A percentile compares a stretch with the other conserved stretches of the same genome.
Evolutionary conservation across 2,329 filamentous ascomycete genomes (phyloP).

Genomic region (Neofusicoccum sp.): DNA sequence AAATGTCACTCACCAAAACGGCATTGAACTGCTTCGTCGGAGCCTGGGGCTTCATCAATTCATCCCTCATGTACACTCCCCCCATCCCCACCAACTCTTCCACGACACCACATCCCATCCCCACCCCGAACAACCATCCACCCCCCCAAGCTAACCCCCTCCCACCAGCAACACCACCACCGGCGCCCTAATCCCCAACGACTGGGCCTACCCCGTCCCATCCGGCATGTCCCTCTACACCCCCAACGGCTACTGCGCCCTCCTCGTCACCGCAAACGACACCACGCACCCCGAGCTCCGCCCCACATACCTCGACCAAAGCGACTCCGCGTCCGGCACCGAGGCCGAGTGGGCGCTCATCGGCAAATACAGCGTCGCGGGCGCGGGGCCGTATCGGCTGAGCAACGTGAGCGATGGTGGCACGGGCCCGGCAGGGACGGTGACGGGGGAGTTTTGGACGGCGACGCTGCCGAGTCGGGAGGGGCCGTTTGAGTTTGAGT

Average conservation of each 20-base stretch:
- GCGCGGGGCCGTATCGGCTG: conserved; percentile 3
- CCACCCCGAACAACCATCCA: background rate
- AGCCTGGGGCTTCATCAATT: conserved; percentile 13
- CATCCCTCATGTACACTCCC: background rate
- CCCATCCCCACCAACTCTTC: background rate
- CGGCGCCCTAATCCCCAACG: conserved; percentile 1
- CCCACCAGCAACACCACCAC: conserved; percentile 4
- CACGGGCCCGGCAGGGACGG: background rate
- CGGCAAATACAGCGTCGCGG: conserved; percentile 6
- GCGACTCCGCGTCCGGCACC: background rate
- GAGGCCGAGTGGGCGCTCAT: conserved; percentile 7
- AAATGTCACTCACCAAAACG: conserved; percentile 1
- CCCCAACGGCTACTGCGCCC: conserved; percentile 8
- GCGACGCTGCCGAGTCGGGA: background rate
- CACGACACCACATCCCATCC: rapidly evolving
- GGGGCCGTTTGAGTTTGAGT: conserved; percentile 1
- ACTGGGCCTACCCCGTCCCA: conserved; percentile 10
- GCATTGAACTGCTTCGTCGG: conserved; percentile 4
- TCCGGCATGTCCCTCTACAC: conserved; percentile 7
- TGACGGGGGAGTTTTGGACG: background rate
- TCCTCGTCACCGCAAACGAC: conserved; percentile 5
- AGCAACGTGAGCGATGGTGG: background rate
- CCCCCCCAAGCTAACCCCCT: too few species aligned
- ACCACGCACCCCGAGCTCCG: background rate
- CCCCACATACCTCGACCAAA: conserved; percentile 1